A percentile compares a stretch with the other conserved stretches of the same genome.
Evolutionary conservation across 495 filamentous ascomycete species (phyloP).

Genomic region (Penicillium canariense): DNA sequence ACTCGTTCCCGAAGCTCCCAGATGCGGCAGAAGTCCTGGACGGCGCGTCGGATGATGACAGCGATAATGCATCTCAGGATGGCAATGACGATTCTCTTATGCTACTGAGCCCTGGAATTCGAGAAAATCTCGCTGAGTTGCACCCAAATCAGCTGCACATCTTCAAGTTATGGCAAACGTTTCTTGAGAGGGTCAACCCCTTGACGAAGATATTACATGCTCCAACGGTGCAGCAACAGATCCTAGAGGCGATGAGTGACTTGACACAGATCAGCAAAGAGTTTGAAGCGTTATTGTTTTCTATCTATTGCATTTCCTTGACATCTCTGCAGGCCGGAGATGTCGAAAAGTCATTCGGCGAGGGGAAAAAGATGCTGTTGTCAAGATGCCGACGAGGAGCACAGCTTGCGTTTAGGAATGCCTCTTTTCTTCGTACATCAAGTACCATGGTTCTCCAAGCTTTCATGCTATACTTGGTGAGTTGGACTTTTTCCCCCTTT

Average conservation of each 20-base stretch:
- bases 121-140: conserved; percentile 28
- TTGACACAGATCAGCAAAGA: conserved; percentile 32
- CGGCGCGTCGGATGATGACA: conserved; percentile 25
- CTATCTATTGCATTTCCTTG: conserved; percentile 47
- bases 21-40: conserved; percentile 43
- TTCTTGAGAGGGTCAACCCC: conserved; percentile 65
- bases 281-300: conserved; percentile 48
- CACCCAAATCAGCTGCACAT: conserved; percentile 69
- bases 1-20: conserved; percentile 37
- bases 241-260: conserved; percentile 40
- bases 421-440: conserved; percentile 44
- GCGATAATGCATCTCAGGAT: conserved; percentile 18
- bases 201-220: conserved; percentile 69
- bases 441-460: conserved; percentile 46
- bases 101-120: conserved; percentile 18
- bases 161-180: conserved; percentile 68
- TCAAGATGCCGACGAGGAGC: conserved; percentile 41
- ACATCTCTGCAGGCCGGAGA: conserved; percentile 38
- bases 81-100: conserved; percentile 21
- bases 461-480: conserved; percentile 43
- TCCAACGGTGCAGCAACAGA: conserved; percentile 51
- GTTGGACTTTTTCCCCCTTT: not conserved
- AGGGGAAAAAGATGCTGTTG: conserved; percentile 37
- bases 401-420: conserved; percentile 46
- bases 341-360: conserved; percentile 40